These are phyloP conservation scores for Ogataea philodendri DNA, from an alignment of 805 yeast genomes.

Conservation along the genomic window DNA sequence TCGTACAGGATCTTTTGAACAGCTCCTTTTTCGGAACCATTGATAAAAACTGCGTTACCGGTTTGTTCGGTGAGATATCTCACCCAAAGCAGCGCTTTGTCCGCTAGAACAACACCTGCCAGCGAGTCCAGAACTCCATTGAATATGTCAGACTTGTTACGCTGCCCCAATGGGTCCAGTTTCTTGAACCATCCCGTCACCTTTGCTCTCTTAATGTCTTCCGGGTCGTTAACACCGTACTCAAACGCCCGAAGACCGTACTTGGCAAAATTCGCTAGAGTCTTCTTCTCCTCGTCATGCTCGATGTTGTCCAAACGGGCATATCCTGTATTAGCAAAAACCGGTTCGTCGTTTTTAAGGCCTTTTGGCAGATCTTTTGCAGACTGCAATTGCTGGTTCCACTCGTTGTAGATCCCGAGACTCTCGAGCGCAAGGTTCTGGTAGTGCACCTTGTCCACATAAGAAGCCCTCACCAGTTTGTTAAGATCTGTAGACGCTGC, in stretches of 20 bases:
- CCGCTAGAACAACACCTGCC: constrained; percentile 34
- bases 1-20: constrained; percentile 10
- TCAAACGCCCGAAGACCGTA: constrained; percentile 29
- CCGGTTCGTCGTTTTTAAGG: too few relatives aligned
- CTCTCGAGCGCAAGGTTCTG: constrained; percentile 20
- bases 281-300: constrained; percentile 20
- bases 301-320: constrained; percentile 27
- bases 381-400: constrained; percentile 21
- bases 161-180: constrained; percentile 19
- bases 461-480: constrained; percentile 22
- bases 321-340: constrained; percentile 17
- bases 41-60: constrained; percentile 34
- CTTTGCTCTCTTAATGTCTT: constrained; percentile 32
- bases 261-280: constrained; percentile 20
- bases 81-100: constrained; percentile 30
- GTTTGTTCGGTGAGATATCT: constrained; percentile 23
- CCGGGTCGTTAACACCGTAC: constrained; percentile 29
- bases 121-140: constrained; percentile 30
- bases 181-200: constrained; percentile 29
- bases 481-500: constrained; percentile 26
- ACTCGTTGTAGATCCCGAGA: constrained; percentile 16
- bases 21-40: constrained; percentile 24
- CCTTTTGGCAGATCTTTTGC: constrained; percentile 16
- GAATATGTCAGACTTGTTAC: constrained; percentile 11
- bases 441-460: constrained; percentile 20